Evolutionary conservation across 2,329 filamentous ascomycete species (phyloP), one percentile per base, ranked within the genome.

Genomic region (Nannizziopsis barbatae): DNA sequence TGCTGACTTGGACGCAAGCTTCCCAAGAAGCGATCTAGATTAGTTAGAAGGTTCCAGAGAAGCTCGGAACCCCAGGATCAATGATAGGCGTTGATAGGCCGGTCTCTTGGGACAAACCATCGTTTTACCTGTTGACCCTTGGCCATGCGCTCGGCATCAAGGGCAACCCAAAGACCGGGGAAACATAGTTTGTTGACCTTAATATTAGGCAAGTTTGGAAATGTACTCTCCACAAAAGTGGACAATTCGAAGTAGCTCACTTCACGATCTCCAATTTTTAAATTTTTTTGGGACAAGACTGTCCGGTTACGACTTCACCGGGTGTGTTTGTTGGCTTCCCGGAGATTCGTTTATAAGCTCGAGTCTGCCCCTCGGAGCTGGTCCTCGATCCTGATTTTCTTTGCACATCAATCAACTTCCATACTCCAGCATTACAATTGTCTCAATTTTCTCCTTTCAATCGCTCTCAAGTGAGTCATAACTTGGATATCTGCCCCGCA

Each of bases 181-280:
- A 48, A 48, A 36, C 38, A 48, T 15, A 42, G 32, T 38, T 48
- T 47, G 30, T 48, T 30, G 46, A 40, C 12, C 46, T 17, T 38
- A n/a, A n/a, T n/a, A 27, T 22, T 42, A 40, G 39, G 46, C 30
- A 37, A 42, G 33, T 27, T 37, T 43, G 22, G 15, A 38, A 22
- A 30, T 10, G 3, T 32, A 11, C 46, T 38, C 46, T 31, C 37
- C 40, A 43, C 46, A 47, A 35, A 41, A 47, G 45, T 47, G 45
- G 45, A 37, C 45, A 32, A 40, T 18, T 47, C 45, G 45, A 47
- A 41, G 36, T 47, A 40, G 45, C 45, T 47, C 38, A 42, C n/a
- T 41, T 14, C 45, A 43, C 10, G 40, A 49, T 43, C 46, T 49
- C 46, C 46, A 49, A 32, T 44, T 49, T 49, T 49, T 49, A 32